A percentile compares a stretch with the other conserved stretches of the same genome.
phyloP scores from a whole-genome alignment of 306 rosid species.

The Crotalaria pallida region DNA sequence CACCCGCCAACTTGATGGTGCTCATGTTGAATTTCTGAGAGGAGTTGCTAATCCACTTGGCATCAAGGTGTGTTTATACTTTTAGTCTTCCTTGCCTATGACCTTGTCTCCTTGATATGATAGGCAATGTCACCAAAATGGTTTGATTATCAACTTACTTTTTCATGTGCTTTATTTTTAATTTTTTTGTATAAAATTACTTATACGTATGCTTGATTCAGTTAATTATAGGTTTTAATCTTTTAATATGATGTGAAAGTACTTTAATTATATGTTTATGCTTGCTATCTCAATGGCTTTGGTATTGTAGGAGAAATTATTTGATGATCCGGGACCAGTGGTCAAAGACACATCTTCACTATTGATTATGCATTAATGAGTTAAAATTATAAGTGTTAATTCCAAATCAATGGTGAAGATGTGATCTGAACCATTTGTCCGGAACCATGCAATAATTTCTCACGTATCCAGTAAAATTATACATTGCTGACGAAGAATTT shows the following conservation, averaged over 20 bases:
- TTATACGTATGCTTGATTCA: conserved; percentile 2
- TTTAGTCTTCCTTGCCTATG: not conserved
- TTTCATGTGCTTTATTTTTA: not conserved
- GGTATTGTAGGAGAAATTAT: not conserved
- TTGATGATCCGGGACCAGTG: too few relatives aligned
- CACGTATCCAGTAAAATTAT: not conserved
- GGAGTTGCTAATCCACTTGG: conserved; percentile 59
- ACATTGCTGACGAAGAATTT: not conserved
- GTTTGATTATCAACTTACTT: not conserved
- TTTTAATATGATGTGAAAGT: not conserved
- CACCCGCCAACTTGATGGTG: conserved; percentile 58
- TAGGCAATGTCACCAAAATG: not conserved
- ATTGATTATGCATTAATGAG: too few relatives aligned
- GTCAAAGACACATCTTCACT: too few relatives aligned
- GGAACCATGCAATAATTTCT: too few relatives aligned
- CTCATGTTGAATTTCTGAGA: conserved; percentile 53
- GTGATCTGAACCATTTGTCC: too few relatives aligned
- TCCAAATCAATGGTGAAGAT: too few relatives aligned
- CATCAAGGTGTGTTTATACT: conserved; percentile 47
- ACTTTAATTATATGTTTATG: not conserved
- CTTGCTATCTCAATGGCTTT: conserved; percentile 4
- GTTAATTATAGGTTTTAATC: not conserved
- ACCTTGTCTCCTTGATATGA: not conserved
- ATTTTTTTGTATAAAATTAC: not conserved
- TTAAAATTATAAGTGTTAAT: too few relatives aligned